Evolutionary conservation across 2,329 filamentous ascomycete species (phyloP), one percentile per base, ranked within the genome.

Genomic region (Chaetomiaceae sp.): DNA sequence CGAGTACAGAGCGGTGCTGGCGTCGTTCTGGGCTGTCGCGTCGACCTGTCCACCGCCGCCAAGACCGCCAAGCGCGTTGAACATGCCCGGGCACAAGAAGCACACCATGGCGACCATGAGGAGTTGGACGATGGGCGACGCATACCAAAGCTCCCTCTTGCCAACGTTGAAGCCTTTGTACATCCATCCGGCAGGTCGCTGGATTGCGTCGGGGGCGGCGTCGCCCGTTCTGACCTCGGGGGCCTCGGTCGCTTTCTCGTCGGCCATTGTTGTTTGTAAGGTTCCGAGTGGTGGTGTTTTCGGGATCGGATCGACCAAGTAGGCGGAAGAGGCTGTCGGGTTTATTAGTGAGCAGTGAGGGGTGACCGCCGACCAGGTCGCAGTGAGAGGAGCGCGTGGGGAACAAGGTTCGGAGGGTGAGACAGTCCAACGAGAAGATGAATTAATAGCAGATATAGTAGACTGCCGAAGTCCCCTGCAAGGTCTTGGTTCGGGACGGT

Each of bases 41-140:
- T 81, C 70, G 47, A 79, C 61, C 60, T 79, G 78, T 42, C 82
- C 82, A 63, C 69, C 81, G 47, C 78, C 82, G 48, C 82, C 82
- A 16, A 85, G 68, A 51, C 82, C 82, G 52, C 69, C 70, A 43
- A 85, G 70, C 7, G 82, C 80, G 62, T 85, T 85, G 72, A 77
- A 86, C 79, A 86, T 84, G 60, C 81, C 81, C 0, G 81, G 81
- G 61, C 81, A 85, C 51, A 85, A 65, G 69, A 85, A 86, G 65
- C 83, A 86, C 44, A 86, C 82, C 54, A 86, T 73, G 19, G 82
- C 76, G 49, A 90, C 85, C 74, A 90, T 78, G 55, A 86, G 61
- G 31, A 91, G 75, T 69, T 91, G 87, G 42, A 82, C 68, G 62
- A 82, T 79, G 12, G 87, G 87, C 51, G 86, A 88, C 19, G 87